Base-by-base conservation (phyloP, 352 stramenopile species). In the Phytophthora sp. region DNA sequence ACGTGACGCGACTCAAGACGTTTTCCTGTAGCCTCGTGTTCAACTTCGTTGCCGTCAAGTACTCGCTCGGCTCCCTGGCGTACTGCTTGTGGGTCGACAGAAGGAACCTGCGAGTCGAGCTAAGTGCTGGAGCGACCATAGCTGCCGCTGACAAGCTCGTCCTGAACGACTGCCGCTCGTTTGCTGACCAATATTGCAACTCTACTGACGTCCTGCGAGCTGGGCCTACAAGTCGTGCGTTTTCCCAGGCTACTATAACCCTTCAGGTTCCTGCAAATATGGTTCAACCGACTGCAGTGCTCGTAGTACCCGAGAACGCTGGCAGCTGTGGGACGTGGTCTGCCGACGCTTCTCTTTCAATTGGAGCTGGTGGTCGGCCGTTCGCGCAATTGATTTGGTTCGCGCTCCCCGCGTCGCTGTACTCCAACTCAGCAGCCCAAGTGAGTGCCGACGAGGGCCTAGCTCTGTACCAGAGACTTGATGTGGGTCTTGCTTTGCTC, bases 11-110 rank as follows among this genome's bases (percentile, higher is more conserved):
- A 6, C 31, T 81, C 49, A 80, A 77, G 57, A 67, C 71, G n/a
- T 87, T 91, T 39, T 20, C 63, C 3, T 86, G 82, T 61, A 60
- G 58, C 44, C 47, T 90, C 9, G 67, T 92, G 27, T 80, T 86
- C 45, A 76, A 82, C 30, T 56, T 85, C 1, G 68, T 63, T 12
- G 30, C 51, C 1, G 63, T 65, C 0, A 67, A 71, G 27, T 81
- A 83, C 36, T 67, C 68, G 0, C 67, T 94, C 1, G 85, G 85
- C 4, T 60, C 38, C 0, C 65, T 69, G 1, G 59, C 74, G 2
- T 52, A 29, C 0, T 94, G 85, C 23, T 49, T 84, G 1, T 94
- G 85, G 85, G 46, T 88, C 4, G 73, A 90, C 47, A 60, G 82
- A 1, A 80, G 72, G 39, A 80, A 68, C 12, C 63, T 94, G 20